Percentiles rank a stretch among this genome's conserved stretches.
These are phyloP conservation scores for Staphylotrichum tortipilum DNA, from an alignment of 495 filamentous ascomycete species.

Conservation along the genomic window DNA sequence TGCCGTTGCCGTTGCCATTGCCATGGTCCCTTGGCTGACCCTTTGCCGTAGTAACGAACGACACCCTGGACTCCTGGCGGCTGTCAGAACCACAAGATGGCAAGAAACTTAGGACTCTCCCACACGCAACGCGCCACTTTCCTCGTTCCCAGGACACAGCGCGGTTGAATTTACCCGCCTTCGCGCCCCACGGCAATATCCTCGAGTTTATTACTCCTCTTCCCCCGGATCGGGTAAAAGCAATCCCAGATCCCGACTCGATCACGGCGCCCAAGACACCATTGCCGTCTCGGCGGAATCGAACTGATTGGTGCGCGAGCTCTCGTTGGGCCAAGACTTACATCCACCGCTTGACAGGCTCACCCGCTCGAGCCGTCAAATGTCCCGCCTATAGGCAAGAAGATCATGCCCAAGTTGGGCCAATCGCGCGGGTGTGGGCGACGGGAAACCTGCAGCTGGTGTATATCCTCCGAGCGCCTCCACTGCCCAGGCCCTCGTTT, in stretches of 20 bases:
- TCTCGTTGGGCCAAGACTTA: no score
- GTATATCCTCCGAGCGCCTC: not conserved
- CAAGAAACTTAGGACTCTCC: no score
- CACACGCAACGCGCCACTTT: no score
- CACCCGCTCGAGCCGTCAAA: not conserved
- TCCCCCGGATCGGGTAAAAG: constrained; percentile 28
- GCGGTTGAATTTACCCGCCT: constrained; percentile 22
- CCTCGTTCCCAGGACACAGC: no score
- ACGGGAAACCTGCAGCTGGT: not conserved
- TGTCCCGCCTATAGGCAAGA: not conserved
- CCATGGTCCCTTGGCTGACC: no score
- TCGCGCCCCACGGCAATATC: constrained; percentile 13
- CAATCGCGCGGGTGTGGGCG: not conserved
- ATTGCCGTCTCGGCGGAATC: constrained; percentile 9
- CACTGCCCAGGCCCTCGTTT: not conserved
- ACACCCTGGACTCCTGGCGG: no score
- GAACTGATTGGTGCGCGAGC: not conserved
- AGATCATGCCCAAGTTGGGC: not conserved
- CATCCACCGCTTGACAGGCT: no score
- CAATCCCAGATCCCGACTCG: constrained; percentile 1
- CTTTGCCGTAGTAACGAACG: no score
- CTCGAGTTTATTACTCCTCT: constrained; percentile 21
- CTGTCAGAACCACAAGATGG: no score
- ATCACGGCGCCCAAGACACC: not conserved
- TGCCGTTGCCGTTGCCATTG: no score